A percentile compares a stretch with the other conserved stretches of the same genome.
Evolutionary conservation across 2,329 filamentous ascomycete genomes (phyloP).

Genomic region (Berkeleyomyces rouxiae): DNA sequence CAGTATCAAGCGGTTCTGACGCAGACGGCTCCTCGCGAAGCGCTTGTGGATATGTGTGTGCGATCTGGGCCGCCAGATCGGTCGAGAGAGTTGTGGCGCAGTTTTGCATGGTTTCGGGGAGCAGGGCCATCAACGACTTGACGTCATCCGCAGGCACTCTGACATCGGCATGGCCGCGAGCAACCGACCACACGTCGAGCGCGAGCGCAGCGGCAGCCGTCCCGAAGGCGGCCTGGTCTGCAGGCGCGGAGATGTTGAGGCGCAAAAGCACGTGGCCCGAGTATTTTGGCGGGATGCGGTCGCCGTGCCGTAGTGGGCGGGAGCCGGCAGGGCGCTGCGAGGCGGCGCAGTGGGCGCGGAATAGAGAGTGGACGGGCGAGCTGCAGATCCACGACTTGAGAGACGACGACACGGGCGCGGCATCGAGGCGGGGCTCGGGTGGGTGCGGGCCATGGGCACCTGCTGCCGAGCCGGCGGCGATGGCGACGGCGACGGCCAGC

Average conservation of each 20-base stretch:
- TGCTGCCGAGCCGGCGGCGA: background rate
- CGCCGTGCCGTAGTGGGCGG: background rate
- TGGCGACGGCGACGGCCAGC: background rate
- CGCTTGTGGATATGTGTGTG: slow-evolving; percentile 49
- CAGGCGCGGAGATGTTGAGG: slow-evolving; percentile 55
- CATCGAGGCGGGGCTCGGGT: background rate
- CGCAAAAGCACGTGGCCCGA: slow-evolving; percentile 73
- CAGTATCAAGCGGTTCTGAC: background rate
- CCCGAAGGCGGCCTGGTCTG: slow-evolving; percentile 54
- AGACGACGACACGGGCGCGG: background rate
- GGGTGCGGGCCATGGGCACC: background rate
- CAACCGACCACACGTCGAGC: slow-evolving; percentile 82
- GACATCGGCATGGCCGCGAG: slow-evolving; percentile 68
- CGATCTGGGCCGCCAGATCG: slow-evolving; percentile 62
- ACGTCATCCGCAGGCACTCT: slow-evolving; percentile 61
- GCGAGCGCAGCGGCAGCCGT: slow-evolving; percentile 59
- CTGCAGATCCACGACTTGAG: background rate
- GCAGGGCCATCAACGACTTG: slow-evolving; percentile 57
- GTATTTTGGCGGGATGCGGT: slow-evolving; percentile 31
- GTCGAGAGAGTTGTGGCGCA: slow-evolving; percentile 62
- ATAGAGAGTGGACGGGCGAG: background rate
- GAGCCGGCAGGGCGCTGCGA: background rate
- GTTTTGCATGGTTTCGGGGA: slow-evolving; percentile 56
- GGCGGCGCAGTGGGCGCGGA: background rate
- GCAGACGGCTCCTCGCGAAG: background rate